These are phyloP conservation scores for Zostera marina DNA, from an alignment of 116 monocot genomes.

Conservation along the genomic window DNA sequence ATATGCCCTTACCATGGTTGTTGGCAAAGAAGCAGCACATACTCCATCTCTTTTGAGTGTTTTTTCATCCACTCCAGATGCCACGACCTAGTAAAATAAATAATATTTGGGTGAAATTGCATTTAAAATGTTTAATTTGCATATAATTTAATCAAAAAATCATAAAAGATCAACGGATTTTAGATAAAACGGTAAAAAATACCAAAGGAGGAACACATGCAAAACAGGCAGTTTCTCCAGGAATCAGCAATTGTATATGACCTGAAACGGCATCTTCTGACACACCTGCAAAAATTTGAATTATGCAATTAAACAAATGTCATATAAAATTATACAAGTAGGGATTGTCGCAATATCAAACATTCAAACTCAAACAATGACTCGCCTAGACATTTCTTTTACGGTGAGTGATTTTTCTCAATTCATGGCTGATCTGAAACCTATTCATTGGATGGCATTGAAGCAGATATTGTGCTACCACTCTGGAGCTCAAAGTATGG, in stretches of 20 bases:
- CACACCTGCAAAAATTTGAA: conserved; percentile 41
- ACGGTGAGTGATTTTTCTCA: too few relatives aligned
- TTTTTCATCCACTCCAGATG: conserved; percentile 93
- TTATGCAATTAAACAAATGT: not conserved
- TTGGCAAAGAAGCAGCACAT: conserved; percentile 95
- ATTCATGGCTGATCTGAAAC: too few relatives aligned
- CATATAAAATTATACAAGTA: too few relatives aligned
- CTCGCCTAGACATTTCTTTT: too few relatives aligned
- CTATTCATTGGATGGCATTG: too few relatives aligned
- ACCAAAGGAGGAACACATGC: conserved; percentile 94
- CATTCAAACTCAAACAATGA: too few relatives aligned
- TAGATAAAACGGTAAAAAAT: conserved; percentile 3
- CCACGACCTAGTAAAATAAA: conserved; percentile 54
- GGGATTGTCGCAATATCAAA: too few relatives aligned
- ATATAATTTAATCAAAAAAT: not conserved
- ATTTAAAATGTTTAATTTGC: not conserved
- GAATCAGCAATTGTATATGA: conserved; percentile 84
- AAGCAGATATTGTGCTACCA: too few relatives aligned
- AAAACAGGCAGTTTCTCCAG: conserved; percentile 95
- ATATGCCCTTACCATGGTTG: conserved; percentile 59
- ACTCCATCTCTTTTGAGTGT: conserved; percentile 97
- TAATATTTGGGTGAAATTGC: not conserved
- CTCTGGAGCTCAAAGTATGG: too few relatives aligned
- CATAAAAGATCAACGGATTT: not conserved
- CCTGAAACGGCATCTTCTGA: conserved; percentile 99